Conservation (phyloP, 2,329 filamentous ascomycete genomes). For the Shiraia bambusicola region DNA sequence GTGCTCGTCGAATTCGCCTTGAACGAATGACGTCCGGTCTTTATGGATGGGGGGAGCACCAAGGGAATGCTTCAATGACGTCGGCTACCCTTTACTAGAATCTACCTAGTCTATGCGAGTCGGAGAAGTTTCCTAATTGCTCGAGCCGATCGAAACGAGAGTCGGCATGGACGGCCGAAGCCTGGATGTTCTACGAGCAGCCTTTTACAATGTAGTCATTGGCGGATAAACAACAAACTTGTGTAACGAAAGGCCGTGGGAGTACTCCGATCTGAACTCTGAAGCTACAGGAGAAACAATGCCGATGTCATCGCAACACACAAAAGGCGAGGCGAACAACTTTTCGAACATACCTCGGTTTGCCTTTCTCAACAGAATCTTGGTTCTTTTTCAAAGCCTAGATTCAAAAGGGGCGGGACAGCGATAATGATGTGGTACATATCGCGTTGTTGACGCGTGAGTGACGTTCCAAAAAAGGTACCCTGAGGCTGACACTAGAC, state of each 20-base stretch:
- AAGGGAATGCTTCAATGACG: background rate
- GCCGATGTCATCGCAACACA: background rate
- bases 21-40: too few species aligned
- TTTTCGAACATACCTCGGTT: slow-evolving; percentile 3
- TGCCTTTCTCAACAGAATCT: background rate
- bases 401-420: background rate
- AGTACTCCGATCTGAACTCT: background rate
- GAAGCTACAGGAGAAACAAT: background rate
- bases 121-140: slow-evolving; percentile 1
- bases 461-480: slow-evolving; percentile 22
- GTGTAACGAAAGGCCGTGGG: background rate
- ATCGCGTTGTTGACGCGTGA: slow-evolving; percentile 25
- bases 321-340: background rate
- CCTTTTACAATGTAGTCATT: background rate
- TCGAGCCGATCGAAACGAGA: background rate
- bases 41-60: too few species aligned
- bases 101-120: slow-evolving; percentile 7
- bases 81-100: slow-evolving; percentile 8
- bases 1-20: too few species aligned
- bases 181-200: background rate
- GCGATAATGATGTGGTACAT: background rate
- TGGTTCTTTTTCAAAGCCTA: background rate
- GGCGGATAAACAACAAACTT: background rate
- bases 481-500: slow-evolving; percentile 10
- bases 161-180: background rate